Conservation (phyloP, 371 early-diverging fungal genomes). For the Mucor mucedo region DNA sequence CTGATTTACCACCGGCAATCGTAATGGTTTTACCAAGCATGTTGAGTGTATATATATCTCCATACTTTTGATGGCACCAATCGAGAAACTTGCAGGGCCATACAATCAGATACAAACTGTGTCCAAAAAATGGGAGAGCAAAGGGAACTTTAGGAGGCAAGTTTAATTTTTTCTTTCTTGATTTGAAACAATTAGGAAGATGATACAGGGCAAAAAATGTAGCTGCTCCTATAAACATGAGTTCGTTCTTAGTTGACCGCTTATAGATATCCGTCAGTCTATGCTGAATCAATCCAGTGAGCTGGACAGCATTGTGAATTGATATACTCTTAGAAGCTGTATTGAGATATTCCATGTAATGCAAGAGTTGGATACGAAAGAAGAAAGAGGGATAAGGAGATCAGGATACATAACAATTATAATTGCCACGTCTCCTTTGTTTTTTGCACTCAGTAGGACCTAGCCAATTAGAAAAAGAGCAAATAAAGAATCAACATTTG, state of each 20-base stretch:
- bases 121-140: constrained; percentile 41
- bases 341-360: constrained; percentile 6
- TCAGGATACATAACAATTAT: too few species aligned
- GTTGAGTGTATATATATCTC: constrained; percentile 39
- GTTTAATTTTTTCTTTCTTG: constrained; percentile 26
- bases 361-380: too few species aligned
- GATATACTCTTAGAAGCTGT: neutral
- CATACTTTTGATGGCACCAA: constrained; percentile 41
- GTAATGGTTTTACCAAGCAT: constrained; percentile 32
- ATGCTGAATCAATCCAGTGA: constrained; percentile 9
- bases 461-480: too few species aligned
- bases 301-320: constrained; percentile 18
- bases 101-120: constrained; percentile 34
- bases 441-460: too few species aligned
- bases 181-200: constrained; percentile 26
- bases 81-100: constrained; percentile 38
- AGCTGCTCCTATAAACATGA: constrained; percentile 33
- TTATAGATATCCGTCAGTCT: constrained; percentile 18
- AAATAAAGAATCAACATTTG: too few species aligned
- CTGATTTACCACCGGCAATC: constrained; percentile 31
- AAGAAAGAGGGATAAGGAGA: too few species aligned
- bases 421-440: too few species aligned
- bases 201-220: constrained; percentile 37
- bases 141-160: constrained; percentile 45
- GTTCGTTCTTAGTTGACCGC: constrained; percentile 35